These are phyloP conservation scores for Ophiostoma sp. DNA, from an alignment of 2,329 filamentous ascomycete genomes.

Conservation along the genomic window DNA sequence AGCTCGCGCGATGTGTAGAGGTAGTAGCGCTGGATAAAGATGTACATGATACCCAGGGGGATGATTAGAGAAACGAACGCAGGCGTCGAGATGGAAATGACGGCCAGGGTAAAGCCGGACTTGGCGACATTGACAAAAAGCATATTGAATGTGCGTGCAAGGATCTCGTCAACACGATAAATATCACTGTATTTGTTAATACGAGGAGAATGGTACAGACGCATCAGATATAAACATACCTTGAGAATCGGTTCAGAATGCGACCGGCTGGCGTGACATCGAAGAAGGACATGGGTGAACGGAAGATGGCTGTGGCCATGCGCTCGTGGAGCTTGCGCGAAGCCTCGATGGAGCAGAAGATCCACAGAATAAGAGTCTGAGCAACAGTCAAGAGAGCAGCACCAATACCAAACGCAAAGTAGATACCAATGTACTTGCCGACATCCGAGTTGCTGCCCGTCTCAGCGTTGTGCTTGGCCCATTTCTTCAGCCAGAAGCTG, in stretches of 20 bases:
- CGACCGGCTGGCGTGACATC: slow-evolving; percentile 95
- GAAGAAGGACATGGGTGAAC: slow-evolving; percentile 97
- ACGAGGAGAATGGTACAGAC: neutral
- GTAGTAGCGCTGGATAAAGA: slow-evolving; percentile 96
- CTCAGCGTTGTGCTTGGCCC: slow-evolving; percentile 73
- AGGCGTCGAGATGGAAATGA: slow-evolving; percentile 79
- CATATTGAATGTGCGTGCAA: slow-evolving; percentile 98
- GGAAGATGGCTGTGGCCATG: slow-evolving; percentile 96
- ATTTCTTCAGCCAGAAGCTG: slow-evolving; percentile 88
- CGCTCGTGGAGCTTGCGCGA: slow-evolving; percentile 93
- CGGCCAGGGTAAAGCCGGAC: slow-evolving; percentile 74
- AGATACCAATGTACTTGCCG: slow-evolving; percentile 88
- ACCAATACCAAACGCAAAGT: slow-evolving; percentile 90
- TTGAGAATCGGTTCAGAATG: slow-evolving; percentile 94
- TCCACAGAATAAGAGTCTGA: slow-evolving; percentile 94
- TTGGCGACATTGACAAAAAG: slow-evolving; percentile 70
- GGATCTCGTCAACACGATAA: slow-evolving; percentile 81
- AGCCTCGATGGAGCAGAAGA: slow-evolving; percentile 98
- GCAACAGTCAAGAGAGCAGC: slow-evolving; percentile 77
- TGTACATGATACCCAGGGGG: slow-evolving; percentile 73
- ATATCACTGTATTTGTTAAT: slow-evolving; percentile 46
- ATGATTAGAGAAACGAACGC: slow-evolving; percentile 74
- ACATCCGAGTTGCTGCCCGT: slow-evolving; percentile 65
- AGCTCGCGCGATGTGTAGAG: slow-evolving; percentile 91
- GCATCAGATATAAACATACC: slow-evolving; percentile 29